Base-by-base conservation (phyloP, 768 basidiomycete species). In the Tephrocybe sp. region DNA sequence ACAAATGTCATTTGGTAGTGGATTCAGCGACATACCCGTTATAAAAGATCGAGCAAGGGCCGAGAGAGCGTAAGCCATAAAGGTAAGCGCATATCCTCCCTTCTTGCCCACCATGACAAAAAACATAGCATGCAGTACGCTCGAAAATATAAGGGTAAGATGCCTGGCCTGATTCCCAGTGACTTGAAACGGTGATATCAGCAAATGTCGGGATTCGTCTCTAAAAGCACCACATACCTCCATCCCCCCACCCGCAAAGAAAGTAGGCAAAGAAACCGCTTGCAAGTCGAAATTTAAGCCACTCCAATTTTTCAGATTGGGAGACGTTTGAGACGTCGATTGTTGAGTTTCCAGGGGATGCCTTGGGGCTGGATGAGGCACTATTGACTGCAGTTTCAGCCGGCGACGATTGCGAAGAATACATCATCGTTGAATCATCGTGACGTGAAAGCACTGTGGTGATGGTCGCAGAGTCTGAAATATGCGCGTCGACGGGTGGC, bases 211-310 rank as follows among this genome's bases (percentile, higher is more conserved):
- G 50, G 34, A 48, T 45, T 6, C 6, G 34, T 44, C 24, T 19
- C 8, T 9, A 18, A 18, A n/a, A 6, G 37, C 16, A 19, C 33
- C 5, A 37, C 56, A 50, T 50, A 72, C 69, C 66, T 61, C 77
- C 78, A 53, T 80, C 79, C 38, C 72, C 76, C 78, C 78, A 80
- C 5, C 79, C 79, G 44, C 76, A 74, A 44, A 77, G 59, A 49
- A 80, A 80, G 55, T 76, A 75, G 7, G 65, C 69, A 50, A 72
- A 71, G 52, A 60, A 72, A 2, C 67, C 69, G 45, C 72, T 72
- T 3, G 72, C 68, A 10, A 79, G 62, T 21, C 78, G 76, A 56
- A 64, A 66, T 37, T 57, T 68, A 47, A 72, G 42, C 34, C 69
- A 65, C 39, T 72, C 67, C 15, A 58, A 54, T 21, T 18, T 22